phyloP scores from a whole-genome alignment of 768 basidiomycete genomes.

The Paxillus involutus region DNA sequence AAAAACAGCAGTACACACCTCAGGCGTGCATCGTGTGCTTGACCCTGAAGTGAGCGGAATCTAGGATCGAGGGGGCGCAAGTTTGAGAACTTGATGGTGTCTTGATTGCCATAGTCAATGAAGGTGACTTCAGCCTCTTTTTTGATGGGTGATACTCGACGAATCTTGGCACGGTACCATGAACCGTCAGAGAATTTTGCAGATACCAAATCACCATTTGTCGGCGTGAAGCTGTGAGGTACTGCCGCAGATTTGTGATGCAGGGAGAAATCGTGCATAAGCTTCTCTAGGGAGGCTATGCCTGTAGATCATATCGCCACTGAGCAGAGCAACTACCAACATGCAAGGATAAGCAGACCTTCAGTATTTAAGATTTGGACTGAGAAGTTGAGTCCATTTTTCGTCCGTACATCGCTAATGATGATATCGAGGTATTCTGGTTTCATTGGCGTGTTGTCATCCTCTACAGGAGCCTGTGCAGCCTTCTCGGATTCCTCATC shows the following conservation, averaged over 20 bases:
- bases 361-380: constrained; percentile 92
- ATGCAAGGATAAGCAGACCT: constrained; percentile 47
- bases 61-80: constrained; percentile 87
- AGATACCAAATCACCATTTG: constrained; percentile 86
- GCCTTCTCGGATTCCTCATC: constrained; percentile 69
- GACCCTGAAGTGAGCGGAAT: constrained; percentile 88
- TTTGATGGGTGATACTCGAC: constrained; percentile 81
- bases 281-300: constrained; percentile 86
- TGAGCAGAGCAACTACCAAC: neutral
- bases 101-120: constrained; percentile 95
- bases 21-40: constrained; percentile 92
- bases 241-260: constrained; percentile 72
- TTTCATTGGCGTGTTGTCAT: constrained; percentile 56
- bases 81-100: constrained; percentile 76
- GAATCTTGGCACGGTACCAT: constrained; percentile 96
- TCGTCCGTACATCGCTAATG: constrained; percentile 80
- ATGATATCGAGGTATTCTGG: constrained; percentile 91
- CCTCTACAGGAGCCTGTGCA: constrained; percentile 46
- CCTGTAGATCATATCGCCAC: constrained; percentile 43
- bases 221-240: constrained; percentile 74
- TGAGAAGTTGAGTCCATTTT: constrained; percentile 80
- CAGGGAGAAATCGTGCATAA: constrained; percentile 92
- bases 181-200: constrained; percentile 92
- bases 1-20: constrained; percentile 46
- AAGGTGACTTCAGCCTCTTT: constrained; percentile 95